Percentiles rank a stretch among this genome's conserved stretches.
Evolutionary conservation across 305 asterid species (phyloP).

Genomic region (Andrographis paniculata): DNA sequence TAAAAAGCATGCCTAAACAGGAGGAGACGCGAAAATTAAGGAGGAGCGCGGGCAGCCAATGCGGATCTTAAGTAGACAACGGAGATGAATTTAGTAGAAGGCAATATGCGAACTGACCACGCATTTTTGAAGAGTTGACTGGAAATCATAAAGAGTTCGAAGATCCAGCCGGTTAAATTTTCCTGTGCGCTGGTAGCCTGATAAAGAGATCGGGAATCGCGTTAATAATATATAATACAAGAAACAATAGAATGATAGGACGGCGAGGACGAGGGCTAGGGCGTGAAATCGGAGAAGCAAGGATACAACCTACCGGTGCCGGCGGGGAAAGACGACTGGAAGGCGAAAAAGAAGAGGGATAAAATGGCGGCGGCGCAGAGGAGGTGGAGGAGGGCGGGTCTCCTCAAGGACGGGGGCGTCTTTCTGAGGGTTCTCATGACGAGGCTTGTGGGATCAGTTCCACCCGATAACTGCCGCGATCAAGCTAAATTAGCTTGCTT

Average conservation of each 20-base stretch:
- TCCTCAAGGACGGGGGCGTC: slow-evolving; percentile 25
- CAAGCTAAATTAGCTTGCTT: too few species aligned
- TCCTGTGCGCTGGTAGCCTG: slow-evolving; percentile 34
- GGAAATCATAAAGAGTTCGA: slow-evolving; percentile 56
- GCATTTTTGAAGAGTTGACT: slow-evolving; percentile 74
- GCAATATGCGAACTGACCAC: slow-evolving; percentile 45
- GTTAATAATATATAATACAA: not conserved
- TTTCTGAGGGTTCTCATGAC: slow-evolving; percentile 41
- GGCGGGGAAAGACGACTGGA: slow-evolving; percentile 47
- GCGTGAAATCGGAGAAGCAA: not conserved
- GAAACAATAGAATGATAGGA: not conserved
- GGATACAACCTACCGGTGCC: slow-evolving; percentile 20
- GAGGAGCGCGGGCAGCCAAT: not conserved
- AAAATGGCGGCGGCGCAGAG: slow-evolving; percentile 59
- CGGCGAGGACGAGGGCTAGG: too few species aligned
- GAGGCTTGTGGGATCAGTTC: too few species aligned
- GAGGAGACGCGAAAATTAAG: not conserved
- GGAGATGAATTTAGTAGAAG: slow-evolving; percentile 5
- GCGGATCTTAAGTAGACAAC: not conserved
- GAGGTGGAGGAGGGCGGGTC: slow-evolving; percentile 45
- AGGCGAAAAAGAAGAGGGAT: slow-evolving; percentile 52
- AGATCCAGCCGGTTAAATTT: slow-evolving; percentile 25
- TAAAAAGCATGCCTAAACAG: not conserved
- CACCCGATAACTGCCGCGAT: too few species aligned
- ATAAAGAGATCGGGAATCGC: slow-evolving; percentile 1